These are phyloP conservation scores for Otatea glauca DNA, from an alignment of 176 grass and related monocot species.

Conservation along the genomic window DNA sequence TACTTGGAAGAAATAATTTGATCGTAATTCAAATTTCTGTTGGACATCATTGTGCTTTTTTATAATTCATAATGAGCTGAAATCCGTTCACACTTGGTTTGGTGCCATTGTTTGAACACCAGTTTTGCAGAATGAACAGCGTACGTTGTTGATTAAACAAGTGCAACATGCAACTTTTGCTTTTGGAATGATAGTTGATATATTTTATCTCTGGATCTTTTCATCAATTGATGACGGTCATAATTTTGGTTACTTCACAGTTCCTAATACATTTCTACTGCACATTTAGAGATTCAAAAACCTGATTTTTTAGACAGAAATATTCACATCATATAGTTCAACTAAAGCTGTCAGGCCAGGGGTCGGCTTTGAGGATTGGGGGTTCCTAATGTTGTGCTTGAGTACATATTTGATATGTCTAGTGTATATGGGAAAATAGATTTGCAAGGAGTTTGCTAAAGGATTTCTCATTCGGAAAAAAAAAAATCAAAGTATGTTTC, in stretches of 20 bases:
- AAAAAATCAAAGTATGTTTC: background rate
- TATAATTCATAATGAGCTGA: background rate
- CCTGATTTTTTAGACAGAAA: background rate
- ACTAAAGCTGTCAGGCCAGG: background rate
- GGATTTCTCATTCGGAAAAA: background rate
- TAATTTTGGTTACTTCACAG: background rate
- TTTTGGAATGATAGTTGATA: background rate
- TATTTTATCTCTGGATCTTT: background rate
- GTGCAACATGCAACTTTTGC: background rate
- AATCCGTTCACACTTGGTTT: background rate
- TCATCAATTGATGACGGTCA: background rate
- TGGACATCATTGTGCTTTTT: slow-evolving; percentile 9
- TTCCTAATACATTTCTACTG: background rate
- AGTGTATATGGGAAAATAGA: background rate
- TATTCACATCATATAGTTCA: background rate
- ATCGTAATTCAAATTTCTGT: slow-evolving; percentile 21
- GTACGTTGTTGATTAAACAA: slow-evolving; percentile 12
- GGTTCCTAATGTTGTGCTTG: background rate
- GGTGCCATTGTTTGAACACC: background rate
- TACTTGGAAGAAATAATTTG: slow-evolving; percentile 9
- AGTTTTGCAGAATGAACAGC: background rate
- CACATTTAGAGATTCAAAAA: slow-evolving; percentile 2
- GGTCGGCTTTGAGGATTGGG: background rate
- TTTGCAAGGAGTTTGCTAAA: background rate
- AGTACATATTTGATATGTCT: background rate